Conservation (phyloP, 768 basidiomycete genomes). For the Podaxis sp. region DNA sequence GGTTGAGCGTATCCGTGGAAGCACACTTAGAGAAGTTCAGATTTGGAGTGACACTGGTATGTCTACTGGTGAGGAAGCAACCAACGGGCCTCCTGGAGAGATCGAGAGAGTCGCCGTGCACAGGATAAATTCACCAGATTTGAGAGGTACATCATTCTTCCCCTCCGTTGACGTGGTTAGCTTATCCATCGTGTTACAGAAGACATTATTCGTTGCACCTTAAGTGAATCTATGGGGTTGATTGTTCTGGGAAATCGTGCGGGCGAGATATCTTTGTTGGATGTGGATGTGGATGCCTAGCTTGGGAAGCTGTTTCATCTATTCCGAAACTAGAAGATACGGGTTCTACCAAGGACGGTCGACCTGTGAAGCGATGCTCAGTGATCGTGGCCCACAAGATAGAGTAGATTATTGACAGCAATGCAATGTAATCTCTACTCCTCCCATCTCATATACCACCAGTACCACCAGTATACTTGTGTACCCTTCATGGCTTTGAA, state of each 20-base stretch:
- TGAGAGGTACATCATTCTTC: slow-evolving; percentile 30
- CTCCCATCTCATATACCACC: too few species aligned
- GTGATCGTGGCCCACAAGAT: too few species aligned
- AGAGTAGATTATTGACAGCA: too few species aligned
- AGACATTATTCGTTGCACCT: slow-evolving; percentile 43
- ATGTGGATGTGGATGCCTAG: background rate
- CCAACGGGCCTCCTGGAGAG: slow-evolving; percentile 14
- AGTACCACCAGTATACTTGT: too few species aligned
- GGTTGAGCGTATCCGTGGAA: slow-evolving; percentile 48
- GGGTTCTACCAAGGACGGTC: too few species aligned
- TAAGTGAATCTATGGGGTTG: slow-evolving; percentile 42
- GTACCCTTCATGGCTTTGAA: too few species aligned
- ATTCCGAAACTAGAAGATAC: too few species aligned
- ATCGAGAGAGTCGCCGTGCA: slow-evolving; percentile 31
- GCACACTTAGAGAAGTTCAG: slow-evolving; percentile 40
- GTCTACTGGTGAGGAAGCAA: background rate
- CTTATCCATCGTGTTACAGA: slow-evolving; percentile 25
- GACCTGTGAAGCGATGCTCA: too few species aligned
- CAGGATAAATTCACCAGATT: slow-evolving; percentile 34
- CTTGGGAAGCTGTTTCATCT: too few species aligned
- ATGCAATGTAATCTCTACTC: too few species aligned
- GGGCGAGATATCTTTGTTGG: slow-evolving; percentile 36
- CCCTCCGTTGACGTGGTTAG: background rate
- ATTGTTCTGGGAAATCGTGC: slow-evolving; percentile 41
- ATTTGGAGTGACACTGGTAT: slow-evolving; percentile 31